These are phyloP conservation scores for Didymella arachidicola DNA, from an alignment of 2,329 filamentous ascomycete genomes.

Conservation along the genomic window DNA sequence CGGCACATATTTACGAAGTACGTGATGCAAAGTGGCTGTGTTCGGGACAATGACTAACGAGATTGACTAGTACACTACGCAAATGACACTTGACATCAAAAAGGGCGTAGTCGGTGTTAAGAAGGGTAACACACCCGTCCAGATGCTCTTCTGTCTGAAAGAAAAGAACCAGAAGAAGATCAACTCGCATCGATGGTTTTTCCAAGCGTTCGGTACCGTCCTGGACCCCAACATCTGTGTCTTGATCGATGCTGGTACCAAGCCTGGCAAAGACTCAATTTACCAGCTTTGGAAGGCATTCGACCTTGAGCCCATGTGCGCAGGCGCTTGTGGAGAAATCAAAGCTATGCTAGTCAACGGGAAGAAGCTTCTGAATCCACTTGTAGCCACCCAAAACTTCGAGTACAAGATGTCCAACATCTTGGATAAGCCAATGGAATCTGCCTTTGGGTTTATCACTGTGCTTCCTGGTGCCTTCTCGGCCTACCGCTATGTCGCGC, in stretches of 20 bases:
- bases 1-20: constrained; percentile 88
- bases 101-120: constrained; percentile 86
- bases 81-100: constrained; percentile 87
- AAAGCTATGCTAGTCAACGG: constrained; percentile 94
- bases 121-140: constrained; percentile 84
- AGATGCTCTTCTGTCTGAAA: constrained; percentile 97
- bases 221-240: constrained; percentile 97
- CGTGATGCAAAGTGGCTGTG: constrained; percentile 12
- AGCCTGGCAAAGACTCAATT: constrained; percentile 91
- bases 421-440: constrained; percentile 95
- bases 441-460: constrained; percentile 96
- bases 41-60: constrained; percentile 25
- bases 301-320: constrained; percentile 96
- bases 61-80: constrained; percentile 71
- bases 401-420: constrained; percentile 99
- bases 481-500: constrained; percentile 92
- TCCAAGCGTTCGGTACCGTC: constrained; percentile 92
- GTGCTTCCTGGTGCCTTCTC: constrained; percentile 97
- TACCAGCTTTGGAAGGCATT: constrained; percentile 99
- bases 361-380: constrained; percentile 88
- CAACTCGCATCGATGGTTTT: constrained; percentile 99
- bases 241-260: constrained; percentile 93
- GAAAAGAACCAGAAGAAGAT: constrained; percentile 99
- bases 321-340: constrained; percentile 96
- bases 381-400: constrained; percentile 97